Evolutionary conservation across 805 yeast species (phyloP).

Genomic region (Wickerhamiella sergipiensis): DNA sequence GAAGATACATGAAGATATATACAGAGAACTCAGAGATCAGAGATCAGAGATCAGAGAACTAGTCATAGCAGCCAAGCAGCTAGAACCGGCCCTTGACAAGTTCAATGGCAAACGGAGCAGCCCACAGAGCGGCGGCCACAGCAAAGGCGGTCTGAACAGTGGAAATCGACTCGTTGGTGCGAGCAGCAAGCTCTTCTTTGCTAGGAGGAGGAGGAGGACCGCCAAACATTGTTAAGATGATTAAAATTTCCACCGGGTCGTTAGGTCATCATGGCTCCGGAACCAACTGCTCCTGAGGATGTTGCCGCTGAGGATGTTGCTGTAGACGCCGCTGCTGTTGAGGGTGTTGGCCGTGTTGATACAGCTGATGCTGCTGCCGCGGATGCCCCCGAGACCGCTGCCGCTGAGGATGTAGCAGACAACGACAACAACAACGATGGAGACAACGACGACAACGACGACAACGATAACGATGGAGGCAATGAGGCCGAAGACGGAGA

Average conservation of each 20-base stretch:
- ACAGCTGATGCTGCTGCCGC: not conserved
- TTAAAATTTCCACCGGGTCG: not conserved
- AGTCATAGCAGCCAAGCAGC: too few species aligned
- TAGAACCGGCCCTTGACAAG: conserved; percentile 27
- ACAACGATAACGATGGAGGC: not conserved
- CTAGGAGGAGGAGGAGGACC: conserved; percentile 27
- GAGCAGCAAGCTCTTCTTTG: conserved; percentile 25
- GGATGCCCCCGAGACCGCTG: not conserved
- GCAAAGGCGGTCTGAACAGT: conserved; percentile 22
- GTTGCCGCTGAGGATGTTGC: not conserved
- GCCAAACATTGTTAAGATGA: conserved; percentile 22
- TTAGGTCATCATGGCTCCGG: not conserved
- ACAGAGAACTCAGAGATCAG: too few species aligned
- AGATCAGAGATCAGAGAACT: too few species aligned
- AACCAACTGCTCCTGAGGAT: not conserved
- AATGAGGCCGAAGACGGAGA: not conserved
- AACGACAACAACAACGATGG: not conserved
- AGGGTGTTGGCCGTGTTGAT: too few species aligned
- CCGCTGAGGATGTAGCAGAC: not conserved
- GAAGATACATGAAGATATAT: not conserved
- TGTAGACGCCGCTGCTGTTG: not conserved
- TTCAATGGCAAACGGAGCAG: conserved; percentile 28
- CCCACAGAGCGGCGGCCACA: conserved; percentile 28
- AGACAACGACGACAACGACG: not conserved
- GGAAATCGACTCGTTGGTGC: conserved; percentile 20